These are phyloP conservation scores for Colletotrichum endophyticum DNA, from an alignment of 2,329 filamentous ascomycete species.

Conservation along the genomic window DNA sequence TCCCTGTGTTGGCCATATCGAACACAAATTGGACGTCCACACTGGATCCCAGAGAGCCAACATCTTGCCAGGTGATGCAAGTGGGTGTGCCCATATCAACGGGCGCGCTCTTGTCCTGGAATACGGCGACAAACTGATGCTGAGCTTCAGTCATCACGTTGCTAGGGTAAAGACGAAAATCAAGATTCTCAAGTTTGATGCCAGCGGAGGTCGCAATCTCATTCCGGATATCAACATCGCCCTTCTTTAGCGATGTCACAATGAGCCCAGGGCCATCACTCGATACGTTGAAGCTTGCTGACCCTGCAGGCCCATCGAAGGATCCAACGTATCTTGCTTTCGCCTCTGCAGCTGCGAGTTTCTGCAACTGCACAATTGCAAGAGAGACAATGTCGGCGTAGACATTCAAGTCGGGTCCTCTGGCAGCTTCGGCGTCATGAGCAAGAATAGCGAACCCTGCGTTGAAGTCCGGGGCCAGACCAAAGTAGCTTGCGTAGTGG, in stretches of 20 bases:
- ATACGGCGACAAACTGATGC: slow-evolving; percentile 33
- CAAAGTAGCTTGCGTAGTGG: slow-evolving; percentile 31
- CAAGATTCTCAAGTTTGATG: slow-evolving; percentile 24
- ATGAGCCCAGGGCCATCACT: slow-evolving; percentile 28
- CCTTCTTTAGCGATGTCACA: slow-evolving; percentile 22
- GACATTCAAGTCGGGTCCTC: slow-evolving; percentile 34
- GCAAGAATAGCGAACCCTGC: slow-evolving; percentile 37
- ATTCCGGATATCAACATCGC: slow-evolving; percentile 19
- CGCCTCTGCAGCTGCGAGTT: slow-evolving; percentile 21
- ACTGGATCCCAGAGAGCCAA: not conserved
- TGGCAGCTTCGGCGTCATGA: slow-evolving; percentile 28
- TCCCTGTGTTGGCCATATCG: not conserved
- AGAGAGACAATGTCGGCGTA: slow-evolving; percentile 35
- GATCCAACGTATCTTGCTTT: slow-evolving; percentile 20
- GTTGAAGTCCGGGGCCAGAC: slow-evolving; percentile 27
- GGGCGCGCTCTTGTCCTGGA: slow-evolving; percentile 32
- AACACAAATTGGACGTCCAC: not conserved
- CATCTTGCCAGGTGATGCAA: slow-evolving; percentile 32
- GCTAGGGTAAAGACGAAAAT: slow-evolving; percentile 34
- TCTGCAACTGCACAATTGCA: slow-evolving; percentile 16
- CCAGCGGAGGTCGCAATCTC: slow-evolving; percentile 24
- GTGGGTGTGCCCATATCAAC: slow-evolving; percentile 37
- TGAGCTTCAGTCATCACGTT: slow-evolving; percentile 24
- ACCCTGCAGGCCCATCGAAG: not conserved
- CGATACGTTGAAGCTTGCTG: not conserved